A percentile compares a stretch with the other conserved stretches of the same genome.
Conservation (phyloP, 2,329 filamentous ascomycete species). For the Microdochium paspali region DNA sequence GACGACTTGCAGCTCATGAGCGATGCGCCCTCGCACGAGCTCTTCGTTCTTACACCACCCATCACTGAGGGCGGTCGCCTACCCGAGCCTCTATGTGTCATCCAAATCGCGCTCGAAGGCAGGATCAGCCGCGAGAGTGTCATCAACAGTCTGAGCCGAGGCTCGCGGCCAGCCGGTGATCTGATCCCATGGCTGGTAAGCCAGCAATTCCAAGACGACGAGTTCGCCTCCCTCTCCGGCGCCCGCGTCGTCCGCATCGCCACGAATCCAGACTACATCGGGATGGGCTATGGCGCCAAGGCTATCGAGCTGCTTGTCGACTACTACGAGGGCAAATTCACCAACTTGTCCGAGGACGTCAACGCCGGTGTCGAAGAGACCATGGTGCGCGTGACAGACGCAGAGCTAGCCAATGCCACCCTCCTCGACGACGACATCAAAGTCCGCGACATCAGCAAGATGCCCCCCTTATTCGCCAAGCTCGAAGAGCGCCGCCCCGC, state of each 20-base stretch:
- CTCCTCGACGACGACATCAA: slow-evolving; percentile 83
- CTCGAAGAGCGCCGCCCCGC: slow-evolving; percentile 75
- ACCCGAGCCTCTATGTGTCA: slow-evolving; percentile 87
- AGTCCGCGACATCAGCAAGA: slow-evolving; percentile 78
- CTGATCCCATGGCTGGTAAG: slow-evolving; percentile 96
- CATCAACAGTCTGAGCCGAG: slow-evolving; percentile 78
- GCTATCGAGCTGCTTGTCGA: slow-evolving; percentile 80
- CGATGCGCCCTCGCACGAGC: slow-evolving; percentile 90
- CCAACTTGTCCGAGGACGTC: slow-evolving; percentile 68
- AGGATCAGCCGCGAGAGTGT: slow-evolving; percentile 92
- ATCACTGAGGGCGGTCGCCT: slow-evolving; percentile 69
- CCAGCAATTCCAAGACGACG: slow-evolving; percentile 96
- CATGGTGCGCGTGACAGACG: slow-evolving; percentile 75
- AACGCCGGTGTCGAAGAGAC: slow-evolving; percentile 42
- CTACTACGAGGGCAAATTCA: slow-evolving; percentile 92
- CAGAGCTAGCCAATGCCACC: slow-evolving; percentile 65
- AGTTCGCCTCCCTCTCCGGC: slow-evolving; percentile 88
- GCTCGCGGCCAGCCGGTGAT: slow-evolving; percentile 82
- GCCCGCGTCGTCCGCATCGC: slow-evolving; percentile 90
- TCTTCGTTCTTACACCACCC: slow-evolving; percentile 88
- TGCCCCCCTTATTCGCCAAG: slow-evolving; percentile 89
- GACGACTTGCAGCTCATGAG: slow-evolving; percentile 99
- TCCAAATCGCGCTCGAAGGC: slow-evolving; percentile 90
- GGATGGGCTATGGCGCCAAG: slow-evolving; percentile 88
- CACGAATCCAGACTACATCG: slow-evolving; percentile 86